These are phyloP conservation scores for Globisporangium iwayamae DNA, from an alignment of 352 stramenopile species.

Conservation along the genomic window DNA sequence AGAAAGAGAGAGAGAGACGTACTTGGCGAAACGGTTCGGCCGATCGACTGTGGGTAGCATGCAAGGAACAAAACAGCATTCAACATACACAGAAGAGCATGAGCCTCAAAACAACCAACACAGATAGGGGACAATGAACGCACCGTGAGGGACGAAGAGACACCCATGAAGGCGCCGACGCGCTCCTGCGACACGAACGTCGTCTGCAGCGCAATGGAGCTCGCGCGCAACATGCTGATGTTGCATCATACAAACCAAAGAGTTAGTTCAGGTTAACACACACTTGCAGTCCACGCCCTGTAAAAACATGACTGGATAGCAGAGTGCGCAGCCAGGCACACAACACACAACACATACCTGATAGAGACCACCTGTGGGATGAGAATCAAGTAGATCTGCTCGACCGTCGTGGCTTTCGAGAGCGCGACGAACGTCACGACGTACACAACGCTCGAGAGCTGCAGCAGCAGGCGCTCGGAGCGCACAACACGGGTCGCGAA, in stretches of 20 bases:
- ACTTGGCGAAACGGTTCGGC: constrained; percentile 72
- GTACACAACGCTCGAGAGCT: constrained; percentile 63
- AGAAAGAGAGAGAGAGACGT: neutral
- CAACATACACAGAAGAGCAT: neutral
- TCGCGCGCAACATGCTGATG: constrained; percentile 72
- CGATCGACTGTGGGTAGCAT: constrained; percentile 47
- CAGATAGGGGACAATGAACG: neutral
- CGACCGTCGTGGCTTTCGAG: constrained; percentile 44
- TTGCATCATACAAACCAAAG: constrained; percentile 12
- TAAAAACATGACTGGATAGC: neutral
- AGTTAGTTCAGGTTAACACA: neutral
- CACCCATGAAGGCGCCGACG: constrained; percentile 73
- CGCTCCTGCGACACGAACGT: constrained; percentile 64
- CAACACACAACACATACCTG: constrained; percentile 26
- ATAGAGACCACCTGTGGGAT: constrained; percentile 68
- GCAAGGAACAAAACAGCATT: neutral
- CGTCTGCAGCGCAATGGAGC: constrained; percentile 70
- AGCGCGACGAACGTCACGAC: constrained; percentile 69
- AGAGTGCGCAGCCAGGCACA: neutral
- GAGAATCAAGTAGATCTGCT: constrained; percentile 50
- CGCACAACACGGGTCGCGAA: constrained; percentile 37
- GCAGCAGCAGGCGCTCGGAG: constrained; percentile 60
- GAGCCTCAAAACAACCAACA: neutral
- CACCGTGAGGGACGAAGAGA: constrained; percentile 78
- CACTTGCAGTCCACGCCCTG: neutral